Evolutionary conservation across 108 stramenopile genomes (phyloP), one percentile per base, ranked within the genome.

Genomic region (Discostella stelligeroides): DNA sequence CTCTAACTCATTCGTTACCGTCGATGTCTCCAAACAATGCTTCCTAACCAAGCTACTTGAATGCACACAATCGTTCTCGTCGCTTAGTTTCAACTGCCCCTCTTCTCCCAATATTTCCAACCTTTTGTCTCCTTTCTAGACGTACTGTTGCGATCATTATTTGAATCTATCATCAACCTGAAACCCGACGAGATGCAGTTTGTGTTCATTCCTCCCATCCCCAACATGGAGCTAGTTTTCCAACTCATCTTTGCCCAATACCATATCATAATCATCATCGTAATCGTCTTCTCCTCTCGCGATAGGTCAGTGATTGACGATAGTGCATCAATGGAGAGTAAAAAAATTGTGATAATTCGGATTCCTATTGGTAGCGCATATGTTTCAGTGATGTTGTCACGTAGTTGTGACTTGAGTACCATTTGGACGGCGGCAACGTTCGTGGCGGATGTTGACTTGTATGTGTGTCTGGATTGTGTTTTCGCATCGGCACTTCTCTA

Each of bases 211-310:
- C 4, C 17, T 18, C 0, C 17, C 48, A 23, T 9, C 48, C 6
- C 6, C 48, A 49, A 23, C 48, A 1, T 7, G 21, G 7, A 49
- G 7, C 2, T 49, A 18, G 17, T 23, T 23, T 23, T 23, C 6
- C 48, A 49, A 49, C 2, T 49, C n/a, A n/a, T n/a, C n/a, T n/a
- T n/a, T n/a, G n/a, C n/a, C n/a, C n/a, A n/a, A n/a, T n/a, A n/a
- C 17, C 27, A 54, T 4, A 2, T 23, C 17, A 4, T 24, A 18
- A 24, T 24, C 51, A 21, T 53, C 51, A 2, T 54, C 53, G 11
- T 54, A 7, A 27, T 54, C 53, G 28, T 54, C 50, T 10, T 51
- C 50, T 2, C 23, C 50, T 23, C 23, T 49, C 11, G 53, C 53
- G 0, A 54, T 54, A 10, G 25, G 53, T 54, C 53, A 9, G 53